A percentile compares a stretch with the other conserved stretches of the same genome.
Conservation (phyloP, 768 basidiomycete species). For the Calvatia gigantea region DNA sequence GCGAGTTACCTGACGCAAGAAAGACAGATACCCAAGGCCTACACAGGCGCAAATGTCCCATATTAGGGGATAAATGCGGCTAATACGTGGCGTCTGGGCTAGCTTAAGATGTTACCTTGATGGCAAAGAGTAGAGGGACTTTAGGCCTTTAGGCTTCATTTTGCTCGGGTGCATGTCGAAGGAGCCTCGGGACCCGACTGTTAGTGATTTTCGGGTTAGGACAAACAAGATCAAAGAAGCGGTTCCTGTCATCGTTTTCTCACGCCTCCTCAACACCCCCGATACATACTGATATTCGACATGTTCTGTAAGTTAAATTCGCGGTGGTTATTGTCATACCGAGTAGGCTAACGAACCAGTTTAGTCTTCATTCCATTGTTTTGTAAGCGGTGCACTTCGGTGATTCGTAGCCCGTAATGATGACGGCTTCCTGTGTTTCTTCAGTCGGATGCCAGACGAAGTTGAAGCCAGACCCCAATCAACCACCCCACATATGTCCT, state of each 20-base stretch:
- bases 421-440: background rate
- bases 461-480: slow-evolving; percentile 51
- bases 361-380: slow-evolving; percentile 52
- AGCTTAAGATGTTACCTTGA: background rate
- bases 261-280: background rate
- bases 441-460: slow-evolving; percentile 67
- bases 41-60: background rate
- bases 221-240: slow-evolving; percentile 14
- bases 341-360: slow-evolving; percentile 12
- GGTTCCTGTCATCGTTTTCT: background rate
- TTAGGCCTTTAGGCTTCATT: slow-evolving; percentile 5
- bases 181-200: background rate
- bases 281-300: background rate
- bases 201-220: background rate
- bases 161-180: slow-evolving; percentile 4
- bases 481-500: slow-evolving; percentile 58
- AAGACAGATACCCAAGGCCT: background rate
- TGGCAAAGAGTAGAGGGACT: background rate
- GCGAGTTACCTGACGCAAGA: background rate
- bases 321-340: slow-evolving; percentile 3
- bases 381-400: slow-evolving; percentile 30
- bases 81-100: background rate
- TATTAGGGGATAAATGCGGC: background rate
- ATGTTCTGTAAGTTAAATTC: slow-evolving; percentile 15
- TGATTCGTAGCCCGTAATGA: slow-evolving; percentile 9